A percentile compares a stretch with the other conserved stretches of the same genome.
Evolutionary conservation across 768 basidiomycete species (phyloP).

Genomic region (Hemileccinum rubropunctum): DNA sequence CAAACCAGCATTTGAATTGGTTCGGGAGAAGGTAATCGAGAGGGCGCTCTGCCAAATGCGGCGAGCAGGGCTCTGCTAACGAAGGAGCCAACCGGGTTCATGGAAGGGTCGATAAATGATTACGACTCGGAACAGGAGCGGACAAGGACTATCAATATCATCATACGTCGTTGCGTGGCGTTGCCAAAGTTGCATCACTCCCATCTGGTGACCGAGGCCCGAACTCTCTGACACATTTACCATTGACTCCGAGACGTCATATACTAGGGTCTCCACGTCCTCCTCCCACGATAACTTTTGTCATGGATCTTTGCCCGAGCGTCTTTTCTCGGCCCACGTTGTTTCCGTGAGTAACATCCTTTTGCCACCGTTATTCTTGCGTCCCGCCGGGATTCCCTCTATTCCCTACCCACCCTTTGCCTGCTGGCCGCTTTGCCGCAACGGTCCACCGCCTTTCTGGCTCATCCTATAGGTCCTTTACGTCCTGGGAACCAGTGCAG

Average conservation of each 20-base stretch:
- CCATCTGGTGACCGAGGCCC: slow-evolving; percentile 13
- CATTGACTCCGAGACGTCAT: slow-evolving; percentile 21
- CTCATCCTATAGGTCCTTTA: background rate
- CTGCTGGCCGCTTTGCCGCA: background rate
- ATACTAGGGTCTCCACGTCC: slow-evolving; percentile 5
- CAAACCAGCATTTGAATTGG: slow-evolving; percentile 22
- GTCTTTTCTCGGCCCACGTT: slow-evolving; percentile 17
- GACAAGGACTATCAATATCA: background rate
- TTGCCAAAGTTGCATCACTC: background rate
- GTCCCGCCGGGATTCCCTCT: slow-evolving; percentile 1
- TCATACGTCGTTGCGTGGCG: background rate
- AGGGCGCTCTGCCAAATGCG: slow-evolving; percentile 11
- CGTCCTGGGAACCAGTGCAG: slow-evolving; percentile 6
- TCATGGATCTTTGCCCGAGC: slow-evolving; percentile 1
- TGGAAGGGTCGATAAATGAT: no score
- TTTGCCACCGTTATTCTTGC: background rate
- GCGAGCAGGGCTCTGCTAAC: slow-evolving; percentile 6
- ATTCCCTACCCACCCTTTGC: background rate
- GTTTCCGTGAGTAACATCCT: slow-evolving; percentile 15
- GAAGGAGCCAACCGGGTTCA: background rate
- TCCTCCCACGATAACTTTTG: slow-evolving; percentile 16
- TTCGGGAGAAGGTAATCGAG: background rate
- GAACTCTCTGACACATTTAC: slow-evolving; percentile 12
- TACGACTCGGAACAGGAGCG: no score
- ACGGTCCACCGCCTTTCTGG: background rate